Conservation (phyloP, 2,329 filamentous ascomycete genomes). For the Bipolaris oryzae region DNA sequence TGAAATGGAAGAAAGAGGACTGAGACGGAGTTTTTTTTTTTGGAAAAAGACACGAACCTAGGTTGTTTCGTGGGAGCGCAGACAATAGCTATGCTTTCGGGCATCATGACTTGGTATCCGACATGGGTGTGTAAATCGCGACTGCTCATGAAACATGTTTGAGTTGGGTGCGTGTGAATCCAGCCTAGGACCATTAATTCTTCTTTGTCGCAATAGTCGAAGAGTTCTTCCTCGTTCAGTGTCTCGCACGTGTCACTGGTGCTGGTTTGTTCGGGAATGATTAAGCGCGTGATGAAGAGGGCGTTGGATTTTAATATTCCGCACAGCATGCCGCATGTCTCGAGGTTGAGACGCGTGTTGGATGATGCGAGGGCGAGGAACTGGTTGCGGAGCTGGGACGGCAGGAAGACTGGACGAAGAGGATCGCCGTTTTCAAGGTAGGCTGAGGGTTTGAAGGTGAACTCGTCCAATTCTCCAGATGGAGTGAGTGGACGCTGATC, state of each 20-base stretch:
- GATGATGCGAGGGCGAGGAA: slow-evolving; percentile 76
- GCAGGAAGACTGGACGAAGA: slow-evolving; percentile 86
- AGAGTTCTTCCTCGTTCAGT: slow-evolving; percentile 80
- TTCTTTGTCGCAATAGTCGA: slow-evolving; percentile 86
- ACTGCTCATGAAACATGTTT: slow-evolving; percentile 97
- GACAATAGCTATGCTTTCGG: slow-evolving; percentile 95
- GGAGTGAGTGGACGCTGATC: slow-evolving; percentile 40
- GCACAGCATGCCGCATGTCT: slow-evolving; percentile 94
- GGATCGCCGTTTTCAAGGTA: slow-evolving; percentile 89
- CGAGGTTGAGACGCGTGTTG: slow-evolving; percentile 82
- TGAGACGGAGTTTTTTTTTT: no score
- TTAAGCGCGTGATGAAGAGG: slow-evolving; percentile 83
- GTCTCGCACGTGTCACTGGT: slow-evolving; percentile 96
- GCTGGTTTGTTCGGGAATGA: slow-evolving; percentile 89
- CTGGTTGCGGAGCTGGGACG: slow-evolving; percentile 70
- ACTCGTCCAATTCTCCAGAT: slow-evolving; percentile 61
- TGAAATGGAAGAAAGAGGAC: no score
- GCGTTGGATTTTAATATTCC: slow-evolving; percentile 92
- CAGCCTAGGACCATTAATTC: slow-evolving; percentile 88
- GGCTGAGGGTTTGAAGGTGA: slow-evolving; percentile 82
- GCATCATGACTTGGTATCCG: slow-evolving; percentile 94
- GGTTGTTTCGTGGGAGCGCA: slow-evolving; percentile 83
- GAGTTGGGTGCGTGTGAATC: slow-evolving; percentile 97
- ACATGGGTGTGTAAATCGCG: slow-evolving; percentile 91
- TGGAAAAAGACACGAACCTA: slow-evolving; percentile 64